phyloP scores from a whole-genome alignment of 208 protist species.

The Paratrypanosoma confusum region DNA sequence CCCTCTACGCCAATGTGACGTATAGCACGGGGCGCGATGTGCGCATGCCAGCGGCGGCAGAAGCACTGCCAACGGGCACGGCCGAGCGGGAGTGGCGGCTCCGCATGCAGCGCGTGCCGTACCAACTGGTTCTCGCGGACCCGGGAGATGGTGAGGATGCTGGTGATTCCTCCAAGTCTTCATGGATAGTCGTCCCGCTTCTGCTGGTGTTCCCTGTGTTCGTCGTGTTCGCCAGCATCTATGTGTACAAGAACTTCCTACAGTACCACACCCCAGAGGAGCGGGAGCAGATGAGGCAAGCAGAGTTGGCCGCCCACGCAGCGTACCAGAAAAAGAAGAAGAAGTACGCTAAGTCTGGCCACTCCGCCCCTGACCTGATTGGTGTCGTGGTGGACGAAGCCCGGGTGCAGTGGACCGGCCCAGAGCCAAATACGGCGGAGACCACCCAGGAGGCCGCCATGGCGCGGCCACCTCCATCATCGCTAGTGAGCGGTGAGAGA shows the following conservation, averaged over 20 bases:
- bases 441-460: too few relatives aligned
- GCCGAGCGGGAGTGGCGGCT: constrained; percentile 21
- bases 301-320: not conserved
- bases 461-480: too few relatives aligned
- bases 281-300: not conserved
- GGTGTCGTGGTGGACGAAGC: too few relatives aligned
- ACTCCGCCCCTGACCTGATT: too few relatives aligned
- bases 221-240: constrained; percentile 20
- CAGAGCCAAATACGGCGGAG: too few relatives aligned
- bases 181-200: constrained; percentile 36
- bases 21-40: constrained; percentile 40
- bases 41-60: constrained; percentile 10
- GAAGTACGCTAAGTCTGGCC: too few relatives aligned
- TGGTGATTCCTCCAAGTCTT: constrained; percentile 26
- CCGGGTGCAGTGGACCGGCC: too few relatives aligned
- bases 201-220: constrained; percentile 27
- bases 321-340: too few relatives aligned
- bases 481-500: too few relatives aligned
- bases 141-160: constrained; percentile 19
- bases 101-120: constrained; percentile 31
- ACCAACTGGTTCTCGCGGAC: constrained; percentile 14
- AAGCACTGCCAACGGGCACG: constrained; percentile 8
- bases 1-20: constrained; percentile 36
- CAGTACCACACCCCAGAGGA: not conserved
- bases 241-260: constrained; percentile 41